Percentiles rank a stretch among this genome's conserved stretches.
Conservation (phyloP, 2,329 filamentous ascomycete species). For the Didymella lethalis region DNA sequence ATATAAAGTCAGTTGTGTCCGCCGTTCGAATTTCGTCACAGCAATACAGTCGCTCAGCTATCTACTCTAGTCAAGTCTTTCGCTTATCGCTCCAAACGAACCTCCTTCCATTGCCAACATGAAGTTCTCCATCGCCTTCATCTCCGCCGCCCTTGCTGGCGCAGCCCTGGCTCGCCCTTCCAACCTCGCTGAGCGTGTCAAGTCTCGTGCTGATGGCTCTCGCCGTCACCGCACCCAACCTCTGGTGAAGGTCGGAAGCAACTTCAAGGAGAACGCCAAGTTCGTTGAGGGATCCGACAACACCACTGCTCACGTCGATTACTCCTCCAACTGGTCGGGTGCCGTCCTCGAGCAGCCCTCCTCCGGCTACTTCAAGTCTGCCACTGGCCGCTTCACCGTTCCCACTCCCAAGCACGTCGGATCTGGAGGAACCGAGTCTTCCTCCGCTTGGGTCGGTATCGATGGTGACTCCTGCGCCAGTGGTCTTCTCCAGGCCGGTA, state of each 20-base stretch:
- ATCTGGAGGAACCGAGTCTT: constrained; percentile 53
- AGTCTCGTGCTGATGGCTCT: constrained; percentile 26
- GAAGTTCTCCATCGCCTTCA: constrained; percentile 26
- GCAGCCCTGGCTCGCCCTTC: constrained; percentile 26
- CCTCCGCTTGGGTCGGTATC: constrained; percentile 68
- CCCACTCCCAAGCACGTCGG: constrained; percentile 57
- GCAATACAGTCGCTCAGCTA: constrained; percentile 7
- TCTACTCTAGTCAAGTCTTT: background rate
- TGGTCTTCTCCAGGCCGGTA: constrained; percentile 65
- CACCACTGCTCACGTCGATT: constrained; percentile 57
- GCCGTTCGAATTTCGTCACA: background rate
- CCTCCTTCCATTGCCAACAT: constrained; percentile 10
- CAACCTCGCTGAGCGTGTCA: constrained; percentile 25
- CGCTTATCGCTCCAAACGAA: background rate
- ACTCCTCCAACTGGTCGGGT: constrained; percentile 67
- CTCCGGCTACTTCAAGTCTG: constrained; percentile 61
- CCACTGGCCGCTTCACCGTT: constrained; percentile 63
- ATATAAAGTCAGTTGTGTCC: constrained; percentile 4
- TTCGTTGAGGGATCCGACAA: constrained; percentile 27
- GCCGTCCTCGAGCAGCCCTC: constrained; percentile 56
- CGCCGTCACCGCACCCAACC: constrained; percentile 28
- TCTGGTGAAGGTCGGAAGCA: constrained; percentile 24
- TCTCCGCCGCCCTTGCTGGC: constrained; percentile 23
- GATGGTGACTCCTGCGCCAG: constrained; percentile 65
- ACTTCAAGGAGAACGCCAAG: constrained; percentile 22